phyloP scores from a whole-genome alignment of 2,329 filamentous ascomycete species.

The Ceratocystiopsis sp. region DNA sequence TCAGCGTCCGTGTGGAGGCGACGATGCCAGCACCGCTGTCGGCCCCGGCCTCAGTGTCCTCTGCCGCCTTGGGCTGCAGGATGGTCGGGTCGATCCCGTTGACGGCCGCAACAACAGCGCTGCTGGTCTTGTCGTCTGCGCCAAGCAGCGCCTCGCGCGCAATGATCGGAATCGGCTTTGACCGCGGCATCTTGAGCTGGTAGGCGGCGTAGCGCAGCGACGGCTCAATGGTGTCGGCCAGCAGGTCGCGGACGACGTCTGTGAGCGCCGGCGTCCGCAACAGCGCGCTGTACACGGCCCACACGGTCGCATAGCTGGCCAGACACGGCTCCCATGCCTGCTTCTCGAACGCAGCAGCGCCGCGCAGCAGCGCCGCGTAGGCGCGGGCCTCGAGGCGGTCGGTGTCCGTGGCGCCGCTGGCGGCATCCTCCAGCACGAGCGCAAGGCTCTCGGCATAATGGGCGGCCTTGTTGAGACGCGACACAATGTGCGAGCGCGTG shows the following conservation, averaged over 20 bases:
- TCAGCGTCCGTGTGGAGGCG: slow-evolving; percentile 55
- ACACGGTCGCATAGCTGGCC: slow-evolving; percentile 54
- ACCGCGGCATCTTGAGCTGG: slow-evolving; percentile 73
- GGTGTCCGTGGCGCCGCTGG: slow-evolving; percentile 47
- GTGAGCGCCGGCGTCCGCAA: slow-evolving; percentile 41
- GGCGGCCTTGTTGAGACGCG: slow-evolving; percentile 66
- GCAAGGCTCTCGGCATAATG: slow-evolving; percentile 52
- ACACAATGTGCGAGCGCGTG: slow-evolving; percentile 75
- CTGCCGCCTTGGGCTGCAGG: slow-evolving; percentile 31
- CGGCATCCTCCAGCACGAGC: slow-evolving; percentile 43
- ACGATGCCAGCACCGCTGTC: slow-evolving; percentile 18
- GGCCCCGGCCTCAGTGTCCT: not conserved
- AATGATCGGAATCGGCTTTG: slow-evolving; percentile 62
- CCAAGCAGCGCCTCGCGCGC: slow-evolving; percentile 62
- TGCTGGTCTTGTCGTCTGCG: slow-evolving; percentile 53
- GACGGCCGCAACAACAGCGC: slow-evolving; percentile 45
- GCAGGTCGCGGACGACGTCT: slow-evolving; percentile 71
- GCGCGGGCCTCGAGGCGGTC: slow-evolving; percentile 76
- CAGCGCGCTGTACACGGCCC: slow-evolving; percentile 69
- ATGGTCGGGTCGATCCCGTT: slow-evolving; percentile 53
- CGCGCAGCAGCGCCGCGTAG: slow-evolving; percentile 61
- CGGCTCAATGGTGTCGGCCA: slow-evolving; percentile 76
- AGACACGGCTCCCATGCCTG: slow-evolving; percentile 71
- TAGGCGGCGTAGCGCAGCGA: slow-evolving; percentile 92
- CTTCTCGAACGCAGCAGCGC: slow-evolving; percentile 72